Conservation (phyloP, 371 early-diverging fungal species). For the Thermomucor indicae-seudaticae region DNA sequence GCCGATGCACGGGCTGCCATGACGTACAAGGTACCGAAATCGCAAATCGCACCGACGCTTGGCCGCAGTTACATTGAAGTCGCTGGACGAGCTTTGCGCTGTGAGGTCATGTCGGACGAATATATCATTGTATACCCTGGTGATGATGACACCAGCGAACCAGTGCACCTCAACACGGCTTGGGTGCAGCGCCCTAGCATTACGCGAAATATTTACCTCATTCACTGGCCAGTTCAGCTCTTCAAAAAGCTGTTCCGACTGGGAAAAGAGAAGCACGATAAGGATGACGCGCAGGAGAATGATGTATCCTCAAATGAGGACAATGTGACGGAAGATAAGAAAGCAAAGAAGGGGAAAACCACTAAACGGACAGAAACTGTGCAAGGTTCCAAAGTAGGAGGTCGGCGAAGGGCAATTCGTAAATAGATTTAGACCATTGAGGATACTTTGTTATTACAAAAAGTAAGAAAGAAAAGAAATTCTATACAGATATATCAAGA, state of each 20-base stretch:
- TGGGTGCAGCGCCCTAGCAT: slow-evolving; percentile 28
- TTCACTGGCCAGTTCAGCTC: slow-evolving; percentile 21
- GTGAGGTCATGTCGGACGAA: slow-evolving; percentile 40
- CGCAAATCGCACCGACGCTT: slow-evolving; percentile 33
- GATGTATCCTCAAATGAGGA: slow-evolving; percentile 4
- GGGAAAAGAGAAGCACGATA: neutral
- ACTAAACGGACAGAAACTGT: slow-evolving; percentile 15
- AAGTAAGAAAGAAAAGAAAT: neutral
- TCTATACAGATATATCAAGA: neutral
- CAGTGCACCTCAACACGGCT: slow-evolving; percentile 32
- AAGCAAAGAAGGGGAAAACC: slow-evolving; percentile 17
- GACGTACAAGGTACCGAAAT: slow-evolving; percentile 33
- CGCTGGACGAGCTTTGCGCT: slow-evolving; percentile 27
- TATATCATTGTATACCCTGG: slow-evolving; percentile 36
- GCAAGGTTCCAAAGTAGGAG: slow-evolving; percentile 34
- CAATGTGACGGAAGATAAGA: neutral
- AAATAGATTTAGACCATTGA: slow-evolving; percentile 8
- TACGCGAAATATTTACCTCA: slow-evolving; percentile 15
- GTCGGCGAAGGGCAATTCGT: slow-evolving; percentile 31
- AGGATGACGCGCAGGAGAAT: slow-evolving; percentile 14
- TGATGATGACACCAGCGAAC: slow-evolving; percentile 19
- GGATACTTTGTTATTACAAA: slow-evolving; percentile 2
- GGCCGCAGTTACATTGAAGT: slow-evolving; percentile 39
- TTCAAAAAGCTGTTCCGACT: slow-evolving; percentile 11
- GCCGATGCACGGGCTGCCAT: slow-evolving; percentile 31